Base-by-base conservation (phyloP, 2,329 filamentous ascomycete species). In the Huntiella moniliformis region DNA sequence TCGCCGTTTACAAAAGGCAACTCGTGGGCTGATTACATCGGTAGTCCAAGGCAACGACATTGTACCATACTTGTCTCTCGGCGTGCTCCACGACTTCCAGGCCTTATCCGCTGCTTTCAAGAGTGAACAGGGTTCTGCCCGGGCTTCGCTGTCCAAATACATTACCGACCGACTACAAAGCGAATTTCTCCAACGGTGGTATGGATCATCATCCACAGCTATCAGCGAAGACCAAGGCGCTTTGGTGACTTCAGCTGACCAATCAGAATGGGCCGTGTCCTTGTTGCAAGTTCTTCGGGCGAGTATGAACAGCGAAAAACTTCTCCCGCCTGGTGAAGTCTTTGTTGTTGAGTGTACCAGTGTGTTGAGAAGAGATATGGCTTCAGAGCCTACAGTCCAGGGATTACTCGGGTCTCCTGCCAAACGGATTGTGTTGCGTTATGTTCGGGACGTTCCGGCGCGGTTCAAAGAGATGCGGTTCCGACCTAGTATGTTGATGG, bases 251-350 rank as follows among this genome's bases (percentile, higher is more conserved):
- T n/a, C 74, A 79, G 43, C 44, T n/a, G 40, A 46, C 38, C 46
- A 42, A 8, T 37, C 47, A 39, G 66, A 73, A 28, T 86, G 80
- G 81, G 75, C 77, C 0, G 75, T 75, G 56, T 70, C 76, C 0
- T 73, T 79, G 1, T 65, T 86, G 4, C 75, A 77, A 54, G 71
- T 70, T 0, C 60, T 87, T 12, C 68, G 81, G 2, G 72, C 71
- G 3, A 74, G 69, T 53, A 82, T 86, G 76, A 67, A 72, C 50
- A 77, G 71, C 44, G 65, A 71, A 31, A 85, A 85, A 55, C 66
- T 87, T 2, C 61, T 84, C 40, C 82, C 82, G 1, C 82, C 82
- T 0, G 82, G 82, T 1, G 81, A 87, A 56, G 77, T 86, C 0
- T 85, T 86, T 54, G 65, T 76, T 2, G 68, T 86, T 2, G 79